Conservation (phyloP, 495 filamentous ascomycete species). For the Penicillium turbatum region DNA sequence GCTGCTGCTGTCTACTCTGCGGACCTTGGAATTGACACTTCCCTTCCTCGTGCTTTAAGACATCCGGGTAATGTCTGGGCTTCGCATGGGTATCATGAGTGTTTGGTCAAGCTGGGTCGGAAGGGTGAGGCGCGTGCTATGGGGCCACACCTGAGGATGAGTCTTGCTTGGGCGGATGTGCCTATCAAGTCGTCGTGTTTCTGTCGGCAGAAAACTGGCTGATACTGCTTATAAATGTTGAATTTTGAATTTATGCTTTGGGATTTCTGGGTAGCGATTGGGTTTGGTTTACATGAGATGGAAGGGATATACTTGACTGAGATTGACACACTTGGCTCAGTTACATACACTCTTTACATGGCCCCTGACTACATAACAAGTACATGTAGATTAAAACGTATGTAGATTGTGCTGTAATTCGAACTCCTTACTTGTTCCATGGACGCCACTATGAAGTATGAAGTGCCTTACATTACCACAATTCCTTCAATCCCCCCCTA, state of each 20-base stretch:
- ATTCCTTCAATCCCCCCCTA: no score
- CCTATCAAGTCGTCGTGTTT: constrained; percentile 58
- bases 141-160: constrained; percentile 44
- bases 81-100: constrained; percentile 63
- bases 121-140: constrained; percentile 47
- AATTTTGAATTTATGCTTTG: not conserved
- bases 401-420: no score
- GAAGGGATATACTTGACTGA: no score
- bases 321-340: not conserved
- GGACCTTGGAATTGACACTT: constrained; percentile 56
- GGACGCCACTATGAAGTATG: no score
- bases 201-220: constrained; percentile 40
- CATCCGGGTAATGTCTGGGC: constrained; percentile 68
- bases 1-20: constrained; percentile 54
- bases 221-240: not conserved
- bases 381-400: no score
- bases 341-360: no score
- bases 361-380: no score
- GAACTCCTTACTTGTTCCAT: no score
- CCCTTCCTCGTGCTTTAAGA: constrained; percentile 52
- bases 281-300: not conserved
- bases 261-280: not conserved
- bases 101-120: constrained; percentile 48
- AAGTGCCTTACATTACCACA: no score
- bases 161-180: constrained; percentile 54